Evolutionary conservation across 345 rosid species (phyloP).

Genomic region (Eucalyptus erythrocorys): DNA sequence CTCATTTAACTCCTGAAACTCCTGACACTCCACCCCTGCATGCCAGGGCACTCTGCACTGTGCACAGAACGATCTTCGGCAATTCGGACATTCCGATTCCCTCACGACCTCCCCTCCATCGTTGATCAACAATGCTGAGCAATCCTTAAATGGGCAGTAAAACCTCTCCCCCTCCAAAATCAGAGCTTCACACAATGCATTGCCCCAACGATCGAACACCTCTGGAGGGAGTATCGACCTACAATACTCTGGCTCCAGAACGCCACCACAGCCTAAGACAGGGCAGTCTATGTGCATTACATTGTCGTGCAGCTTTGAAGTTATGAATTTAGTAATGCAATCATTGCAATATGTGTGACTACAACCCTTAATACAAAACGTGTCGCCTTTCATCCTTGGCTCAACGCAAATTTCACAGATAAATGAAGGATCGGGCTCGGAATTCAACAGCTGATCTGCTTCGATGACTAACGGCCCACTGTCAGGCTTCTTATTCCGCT

Average conservation of each 20-base stretch:
- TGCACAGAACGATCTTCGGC: slow-evolving; percentile 29
- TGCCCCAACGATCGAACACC: slow-evolving; percentile 37
- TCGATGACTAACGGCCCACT: background rate
- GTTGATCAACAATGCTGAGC: slow-evolving; percentile 24
- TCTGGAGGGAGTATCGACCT: slow-evolving; percentile 20
- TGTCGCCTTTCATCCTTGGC: slow-evolving; percentile 2
- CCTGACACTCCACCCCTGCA: slow-evolving; percentile 10
- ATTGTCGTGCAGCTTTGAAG: slow-evolving; percentile 31
- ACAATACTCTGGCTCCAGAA: slow-evolving; percentile 23
- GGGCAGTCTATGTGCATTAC: slow-evolving; percentile 18
- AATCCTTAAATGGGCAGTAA: slow-evolving; percentile 51
- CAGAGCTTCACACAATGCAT: slow-evolving; percentile 32
- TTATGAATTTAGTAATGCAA: slow-evolving; percentile 34
- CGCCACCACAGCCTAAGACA: slow-evolving; percentile 9
- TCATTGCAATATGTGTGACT: slow-evolving; percentile 34
- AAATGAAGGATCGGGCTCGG: slow-evolving; percentile 1
- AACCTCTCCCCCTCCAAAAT: slow-evolving; percentile 14
- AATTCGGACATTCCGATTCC: slow-evolving; percentile 21
- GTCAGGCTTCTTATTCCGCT: background rate
- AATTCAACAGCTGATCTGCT: background rate
- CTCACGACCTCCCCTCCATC: slow-evolving; percentile 3
- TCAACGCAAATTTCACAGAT: slow-evolving; percentile 46
- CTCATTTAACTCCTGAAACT: slow-evolving; percentile 21
- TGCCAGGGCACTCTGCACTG: slow-evolving; percentile 49
- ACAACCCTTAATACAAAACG: slow-evolving; percentile 30